phyloP scores from a whole-genome alignment of 2,329 filamentous ascomycete genomes.

The Cucurbitaria berberidis region DNA sequence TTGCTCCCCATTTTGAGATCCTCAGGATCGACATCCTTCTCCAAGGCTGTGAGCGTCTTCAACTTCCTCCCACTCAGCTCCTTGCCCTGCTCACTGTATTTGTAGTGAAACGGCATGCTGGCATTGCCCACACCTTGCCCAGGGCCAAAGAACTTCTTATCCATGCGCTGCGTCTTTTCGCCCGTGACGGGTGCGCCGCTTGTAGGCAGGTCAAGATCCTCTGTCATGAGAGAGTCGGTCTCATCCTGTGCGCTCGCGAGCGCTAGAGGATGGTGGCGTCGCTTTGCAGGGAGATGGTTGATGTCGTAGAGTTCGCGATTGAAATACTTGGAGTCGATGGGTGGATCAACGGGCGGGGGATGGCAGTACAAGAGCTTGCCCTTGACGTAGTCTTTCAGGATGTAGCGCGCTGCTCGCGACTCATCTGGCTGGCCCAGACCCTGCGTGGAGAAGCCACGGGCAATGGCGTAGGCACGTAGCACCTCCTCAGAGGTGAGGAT shows the following conservation, averaged over 20 bases:
- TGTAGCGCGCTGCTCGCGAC: conserved; percentile 83
- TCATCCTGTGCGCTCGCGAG: conserved; percentile 38
- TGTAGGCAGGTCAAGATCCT: conserved; percentile 54
- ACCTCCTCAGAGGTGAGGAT: conserved; percentile 83
- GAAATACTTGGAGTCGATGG: conserved; percentile 75
- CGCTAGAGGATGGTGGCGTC: conserved; percentile 67
- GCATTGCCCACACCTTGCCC: conserved; percentile 68
- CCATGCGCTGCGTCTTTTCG: conserved; percentile 75
- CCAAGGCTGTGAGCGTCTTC: conserved; percentile 77
- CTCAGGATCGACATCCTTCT: conserved; percentile 82
- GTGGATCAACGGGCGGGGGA: conserved; percentile 73
- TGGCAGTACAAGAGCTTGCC: conserved; percentile 93
- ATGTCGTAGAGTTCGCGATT: conserved; percentile 89
- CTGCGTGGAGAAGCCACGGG: conserved; percentile 87
- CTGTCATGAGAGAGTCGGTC: conserved; percentile 51
- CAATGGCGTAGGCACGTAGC: conserved; percentile 82
- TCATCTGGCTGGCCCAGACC: conserved; percentile 92
- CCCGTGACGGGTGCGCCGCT: conserved; percentile 57
- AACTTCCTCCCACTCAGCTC: conserved; percentile 83
- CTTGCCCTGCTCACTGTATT: conserved; percentile 88
- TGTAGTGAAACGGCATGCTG: conserved; percentile 83
- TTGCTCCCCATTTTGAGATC: conserved; percentile 77
- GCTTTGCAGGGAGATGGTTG: conserved; percentile 79
- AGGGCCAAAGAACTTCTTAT: conserved; percentile 86
- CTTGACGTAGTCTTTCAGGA: conserved; percentile 97